phyloP scores from a whole-genome alignment of 2,329 filamentous ascomycete genomes.

The Apiospora hydei region DNA sequence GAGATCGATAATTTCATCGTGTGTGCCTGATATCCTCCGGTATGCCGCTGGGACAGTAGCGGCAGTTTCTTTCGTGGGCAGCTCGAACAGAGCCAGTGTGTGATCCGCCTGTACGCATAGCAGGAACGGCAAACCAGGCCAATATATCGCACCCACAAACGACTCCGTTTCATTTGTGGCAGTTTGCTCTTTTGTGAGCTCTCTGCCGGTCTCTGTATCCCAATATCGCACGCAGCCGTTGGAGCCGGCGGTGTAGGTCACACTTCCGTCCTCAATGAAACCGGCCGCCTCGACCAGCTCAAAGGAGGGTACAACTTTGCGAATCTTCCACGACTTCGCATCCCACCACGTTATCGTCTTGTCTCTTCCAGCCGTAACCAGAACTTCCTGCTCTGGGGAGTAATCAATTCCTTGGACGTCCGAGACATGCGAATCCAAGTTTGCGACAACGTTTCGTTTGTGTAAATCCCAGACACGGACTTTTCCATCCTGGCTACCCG shows the following conservation, averaged over 20 bases:
- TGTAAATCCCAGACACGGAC: constrained; percentile 91
- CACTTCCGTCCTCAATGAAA: constrained; percentile 73
- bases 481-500: constrained; percentile 93
- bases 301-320: constrained; percentile 81
- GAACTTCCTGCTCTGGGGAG: constrained; percentile 73
- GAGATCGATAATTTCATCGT: constrained; percentile 97
- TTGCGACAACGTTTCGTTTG: constrained; percentile 78
- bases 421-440: constrained; percentile 91
- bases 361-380: constrained; percentile 88
- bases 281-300: constrained; percentile 87
- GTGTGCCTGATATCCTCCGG: constrained; percentile 89
- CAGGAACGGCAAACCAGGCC: constrained; percentile 71
- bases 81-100: constrained; percentile 77
- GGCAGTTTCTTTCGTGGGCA: constrained; percentile 49
- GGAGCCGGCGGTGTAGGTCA: constrained; percentile 86
- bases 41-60: constrained; percentile 59
- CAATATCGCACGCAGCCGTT: constrained; percentile 85
- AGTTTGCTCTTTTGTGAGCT: constrained; percentile 78
- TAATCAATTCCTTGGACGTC: constrained; percentile 90
- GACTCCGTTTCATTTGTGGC: constrained; percentile 66
- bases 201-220: constrained; percentile 77
- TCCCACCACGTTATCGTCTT: constrained; percentile 96
- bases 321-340: constrained; percentile 80
- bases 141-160: constrained; percentile 76
- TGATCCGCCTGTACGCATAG: constrained; percentile 89